phyloP scores from a whole-genome alignment of 768 basidiomycete genomes.

The Termitomyces sp. region DNA sequence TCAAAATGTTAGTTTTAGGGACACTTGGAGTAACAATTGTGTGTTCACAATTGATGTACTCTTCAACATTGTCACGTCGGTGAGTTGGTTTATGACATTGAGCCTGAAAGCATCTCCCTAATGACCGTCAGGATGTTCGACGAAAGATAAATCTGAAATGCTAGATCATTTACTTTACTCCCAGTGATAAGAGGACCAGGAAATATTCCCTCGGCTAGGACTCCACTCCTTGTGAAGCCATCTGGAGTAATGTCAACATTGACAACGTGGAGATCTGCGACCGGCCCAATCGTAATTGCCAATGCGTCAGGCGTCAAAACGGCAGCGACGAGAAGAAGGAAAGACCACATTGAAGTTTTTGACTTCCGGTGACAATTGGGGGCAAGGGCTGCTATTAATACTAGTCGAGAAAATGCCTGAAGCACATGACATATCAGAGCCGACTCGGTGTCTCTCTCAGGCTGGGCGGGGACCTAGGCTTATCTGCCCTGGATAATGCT shows the following conservation, averaged over 20 bases:
- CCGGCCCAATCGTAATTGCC: conserved; percentile 18
- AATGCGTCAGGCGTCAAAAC: background rate
- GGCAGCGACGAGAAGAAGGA: background rate
- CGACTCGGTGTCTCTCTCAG: too few species aligned
- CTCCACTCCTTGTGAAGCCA: conserved; percentile 29
- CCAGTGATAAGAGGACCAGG: conserved; percentile 25
- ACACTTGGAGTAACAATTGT: background rate
- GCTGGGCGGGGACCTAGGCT: too few species aligned
- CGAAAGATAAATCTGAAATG: background rate
- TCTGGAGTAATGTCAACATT: conserved; percentile 45
- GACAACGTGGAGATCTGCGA: conserved; percentile 28
- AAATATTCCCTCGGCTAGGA: conserved; percentile 19
- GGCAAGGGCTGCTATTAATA: too few species aligned
- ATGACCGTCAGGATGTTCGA: too few species aligned
- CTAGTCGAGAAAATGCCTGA: too few species aligned
- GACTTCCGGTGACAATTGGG: too few species aligned
- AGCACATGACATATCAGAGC: too few species aligned
- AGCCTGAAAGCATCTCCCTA: conserved; percentile 19
- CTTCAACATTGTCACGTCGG: conserved; percentile 16
- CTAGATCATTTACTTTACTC: conserved; percentile 16
- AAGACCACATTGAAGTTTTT: background rate
- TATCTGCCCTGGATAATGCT: too few species aligned
- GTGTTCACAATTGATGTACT: conserved; percentile 19
- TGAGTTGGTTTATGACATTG: conserved; percentile 18
- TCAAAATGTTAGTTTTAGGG: background rate